Percentiles rank a stretch among this genome's conserved stretches.
These are phyloP conservation scores for Erigeron canadensis DNA, from an alignment of 129 eudicot species.

Conservation along the genomic window DNA sequence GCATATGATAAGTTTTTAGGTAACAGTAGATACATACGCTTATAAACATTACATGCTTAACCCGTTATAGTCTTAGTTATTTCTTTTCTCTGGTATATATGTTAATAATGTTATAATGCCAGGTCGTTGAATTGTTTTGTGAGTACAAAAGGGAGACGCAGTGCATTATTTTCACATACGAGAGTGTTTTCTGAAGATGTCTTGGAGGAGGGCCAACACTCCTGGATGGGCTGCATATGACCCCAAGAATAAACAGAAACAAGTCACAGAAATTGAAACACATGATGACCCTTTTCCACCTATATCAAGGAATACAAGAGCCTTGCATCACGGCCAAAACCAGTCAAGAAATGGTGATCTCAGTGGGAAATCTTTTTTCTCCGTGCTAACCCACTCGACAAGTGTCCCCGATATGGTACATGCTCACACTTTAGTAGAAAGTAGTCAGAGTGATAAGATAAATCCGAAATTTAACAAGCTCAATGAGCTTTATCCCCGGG, in stretches of 20 bases:
- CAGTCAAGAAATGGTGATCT: slow-evolving; percentile 27
- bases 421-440: slow-evolving; percentile 10
- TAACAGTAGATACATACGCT: too few relatives aligned
- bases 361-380: slow-evolving; percentile 51
- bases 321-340: slow-evolving; percentile 17
- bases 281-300: slow-evolving; percentile 60
- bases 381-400: slow-evolving; percentile 42
- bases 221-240: slow-evolving; percentile 94
- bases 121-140: slow-evolving; percentile 20
- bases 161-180: slow-evolving; percentile 7
- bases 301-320: slow-evolving; percentile 35
- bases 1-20: too few relatives aligned
- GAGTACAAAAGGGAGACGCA: slow-evolving; percentile 1
- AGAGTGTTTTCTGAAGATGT: slow-evolving; percentile 40
- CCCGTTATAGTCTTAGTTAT: too few relatives aligned
- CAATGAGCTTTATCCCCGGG: slow-evolving; percentile 64
- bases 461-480: slow-evolving; percentile 38
- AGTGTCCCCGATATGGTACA: slow-evolving; percentile 32
- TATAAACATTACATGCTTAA: too few relatives aligned
- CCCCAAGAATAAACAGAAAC: slow-evolving; percentile 49
- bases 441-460: slow-evolving; percentile 17
- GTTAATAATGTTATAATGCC: slow-evolving; percentile 7
- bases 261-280: slow-evolving; percentile 26
- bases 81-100: slow-evolving; percentile 6
- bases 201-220: slow-evolving; percentile 45